Evolutionary conservation across 148 eudicot species (phyloP), one percentile per base, ranked within the genome.

Genomic region (Spergularia bocconei): DNA sequence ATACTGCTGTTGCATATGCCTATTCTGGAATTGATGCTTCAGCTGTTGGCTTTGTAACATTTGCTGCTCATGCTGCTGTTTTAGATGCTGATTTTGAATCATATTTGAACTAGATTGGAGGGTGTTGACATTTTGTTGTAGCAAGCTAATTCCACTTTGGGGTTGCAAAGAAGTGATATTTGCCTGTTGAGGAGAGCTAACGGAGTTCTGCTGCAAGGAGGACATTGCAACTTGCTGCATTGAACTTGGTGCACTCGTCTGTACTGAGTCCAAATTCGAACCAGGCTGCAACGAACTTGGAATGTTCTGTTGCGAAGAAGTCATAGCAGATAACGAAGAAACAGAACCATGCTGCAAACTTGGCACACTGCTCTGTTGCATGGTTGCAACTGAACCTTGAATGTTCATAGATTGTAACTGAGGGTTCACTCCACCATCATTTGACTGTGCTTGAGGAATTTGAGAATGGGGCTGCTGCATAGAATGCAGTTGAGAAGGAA

Each of bases 51-150:
- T 78, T 4, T 86, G 89, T 70, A 87, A 56, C 44, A 79, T 56
- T 25, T 89, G 90, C 63, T 86, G 91, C 77, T 90, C 92, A 56
- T 93, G 93, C 75, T 90, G 94, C 76, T 88, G 92, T 81, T 93
- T 91, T 55, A 86, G 36, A 79, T 88, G 90, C 63, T 87, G 95
- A 54, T 84, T 84, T 72, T 87, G 98, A 67, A 90, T 86, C 79
- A 88, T 78, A 84, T 77, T 86, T 68, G 95, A 77, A 81, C 78
- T 91, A 33, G 85, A 53, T 75, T 91, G 98, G 50, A 90, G 74
- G 63, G 87, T 44, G 66, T 75, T 85, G 63, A 85, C 82, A 83
- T 82, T 91, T 73, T 88, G 60, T 66, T 87, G 94, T 67, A 86
- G 68, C 44, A 82, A 51, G 70, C 77, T 85, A 74, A 82, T 71